Evolutionary conservation across 2,329 filamentous ascomycete species (phyloP).

Genomic region (Alternaria postmessia): DNA sequence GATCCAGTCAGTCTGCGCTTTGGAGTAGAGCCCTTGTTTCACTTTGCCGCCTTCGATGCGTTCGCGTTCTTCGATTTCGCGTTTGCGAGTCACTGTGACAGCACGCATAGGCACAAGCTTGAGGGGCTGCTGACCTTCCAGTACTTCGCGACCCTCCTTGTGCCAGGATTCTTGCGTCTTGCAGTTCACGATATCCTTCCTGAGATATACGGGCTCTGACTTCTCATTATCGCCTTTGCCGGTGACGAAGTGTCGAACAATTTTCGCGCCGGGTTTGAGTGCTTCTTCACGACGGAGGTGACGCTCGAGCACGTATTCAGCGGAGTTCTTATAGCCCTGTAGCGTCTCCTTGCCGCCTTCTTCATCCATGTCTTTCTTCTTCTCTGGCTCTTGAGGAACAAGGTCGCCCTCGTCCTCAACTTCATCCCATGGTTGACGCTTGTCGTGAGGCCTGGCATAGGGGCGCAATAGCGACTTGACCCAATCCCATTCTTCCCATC

Average conservation of each 20-base stretch:
- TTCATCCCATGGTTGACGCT: constrained; percentile 76
- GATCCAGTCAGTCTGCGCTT: constrained; percentile 92
- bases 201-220: constrained; percentile 80
- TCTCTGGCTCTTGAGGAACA: constrained; percentile 70
- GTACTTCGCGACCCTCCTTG: constrained; percentile 86
- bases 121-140: constrained; percentile 73
- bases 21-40: constrained; percentile 83
- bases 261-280: constrained; percentile 70
- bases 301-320: constrained; percentile 83
- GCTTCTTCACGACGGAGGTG: constrained; percentile 94
- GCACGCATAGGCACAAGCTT: constrained; percentile 91
- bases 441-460: constrained; percentile 66
- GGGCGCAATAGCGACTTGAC: constrained; percentile 81
- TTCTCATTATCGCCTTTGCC: constrained; percentile 77
- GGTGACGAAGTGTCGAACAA: constrained; percentile 77
- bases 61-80: constrained; percentile 87
- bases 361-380: constrained; percentile 71
- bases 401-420: constrained; percentile 81
- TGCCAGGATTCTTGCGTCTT: constrained; percentile 97
- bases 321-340: constrained; percentile 85
- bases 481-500: constrained; percentile 85
- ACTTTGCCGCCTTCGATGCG: constrained; percentile 80
- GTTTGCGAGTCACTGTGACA: constrained; percentile 84
- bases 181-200: constrained; percentile 81
- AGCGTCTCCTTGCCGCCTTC: constrained; percentile 78